Conservation (phyloP, 1,284 basidiomycete species). For the Cutaneotrichosporon sp. region DNA sequence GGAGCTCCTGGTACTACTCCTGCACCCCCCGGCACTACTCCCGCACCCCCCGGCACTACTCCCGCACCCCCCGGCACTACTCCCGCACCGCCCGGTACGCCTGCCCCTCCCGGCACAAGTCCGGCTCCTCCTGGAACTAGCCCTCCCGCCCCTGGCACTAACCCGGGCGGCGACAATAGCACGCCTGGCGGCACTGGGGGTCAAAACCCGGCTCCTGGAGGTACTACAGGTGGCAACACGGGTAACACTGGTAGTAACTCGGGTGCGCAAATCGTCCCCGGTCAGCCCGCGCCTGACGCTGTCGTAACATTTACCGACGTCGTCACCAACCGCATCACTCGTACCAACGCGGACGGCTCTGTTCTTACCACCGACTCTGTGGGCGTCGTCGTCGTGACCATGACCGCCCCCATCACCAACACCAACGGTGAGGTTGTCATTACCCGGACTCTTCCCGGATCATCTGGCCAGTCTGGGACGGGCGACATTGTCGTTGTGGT, state of each 20-base stretch:
- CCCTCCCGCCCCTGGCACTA: too few relatives aligned
- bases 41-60: too few relatives aligned
- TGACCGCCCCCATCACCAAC: neutral
- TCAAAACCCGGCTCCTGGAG: neutral
- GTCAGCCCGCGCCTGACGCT: neutral
- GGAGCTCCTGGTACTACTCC: too few relatives aligned
- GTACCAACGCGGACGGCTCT: slow-evolving; percentile 1
- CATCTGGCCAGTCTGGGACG: neutral
- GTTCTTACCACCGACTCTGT: neutral
- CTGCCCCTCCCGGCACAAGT: too few relatives aligned
- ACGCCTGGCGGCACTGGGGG: neutral
- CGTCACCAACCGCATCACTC: neutral
- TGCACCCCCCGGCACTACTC: too few relatives aligned
- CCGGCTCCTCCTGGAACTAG: too few relatives aligned
- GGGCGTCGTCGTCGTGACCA: neutral
- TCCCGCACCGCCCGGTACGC: too few relatives aligned
- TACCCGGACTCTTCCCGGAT: neutral
- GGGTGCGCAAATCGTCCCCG: neutral
- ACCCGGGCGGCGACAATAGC: neutral
- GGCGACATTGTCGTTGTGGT: neutral
- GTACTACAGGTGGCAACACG: neutral
- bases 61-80: too few relatives aligned
- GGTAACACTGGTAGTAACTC: neutral
- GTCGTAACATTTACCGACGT: slow-evolving; percentile 1
- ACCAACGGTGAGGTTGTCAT: neutral